Conservation (phyloP, 495 filamentous ascomycete genomes). For the Aspergillus baeticus region DNA sequence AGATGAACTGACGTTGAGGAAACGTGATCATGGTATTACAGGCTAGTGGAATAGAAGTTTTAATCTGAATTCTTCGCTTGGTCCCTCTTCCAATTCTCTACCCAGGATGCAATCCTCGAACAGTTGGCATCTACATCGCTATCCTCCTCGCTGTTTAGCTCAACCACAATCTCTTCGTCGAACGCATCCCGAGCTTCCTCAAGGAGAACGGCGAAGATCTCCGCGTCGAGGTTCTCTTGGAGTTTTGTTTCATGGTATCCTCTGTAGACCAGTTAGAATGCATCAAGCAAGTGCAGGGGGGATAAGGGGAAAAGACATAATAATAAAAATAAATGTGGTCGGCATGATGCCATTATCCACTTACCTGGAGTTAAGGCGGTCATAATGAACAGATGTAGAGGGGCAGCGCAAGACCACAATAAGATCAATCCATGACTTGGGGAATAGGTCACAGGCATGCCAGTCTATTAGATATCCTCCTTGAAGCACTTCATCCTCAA, state of each 20-base stretch:
- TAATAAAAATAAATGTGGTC: no score
- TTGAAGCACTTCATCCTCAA: constrained; percentile 75
- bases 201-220: constrained; percentile 94
- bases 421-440: constrained; percentile 89
- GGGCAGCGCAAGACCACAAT: constrained; percentile 88
- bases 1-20: neutral
- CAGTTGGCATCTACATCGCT: constrained; percentile 88
- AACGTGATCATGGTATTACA: constrained; percentile 13
- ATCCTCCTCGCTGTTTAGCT: constrained; percentile 76
- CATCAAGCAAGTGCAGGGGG: neutral
- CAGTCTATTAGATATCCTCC: constrained; percentile 95
- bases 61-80: constrained; percentile 27
- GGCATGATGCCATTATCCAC: no score
- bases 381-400: constrained; percentile 71
- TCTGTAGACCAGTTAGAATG: constrained; percentile 36
- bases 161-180: constrained; percentile 85
- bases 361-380: constrained; percentile 73
- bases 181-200: constrained; percentile 89
- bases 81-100: constrained; percentile 76
- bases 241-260: constrained; percentile 82
- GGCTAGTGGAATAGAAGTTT: constrained; percentile 11
- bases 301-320: no score
- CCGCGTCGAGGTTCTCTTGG: constrained; percentile 93
- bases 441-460: constrained; percentile 97
- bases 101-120: constrained; percentile 78